These are phyloP conservation scores for Bolboschoenus planiculmis DNA, from an alignment of 176 grass and related monocot genomes.

Conservation along the genomic window DNA sequence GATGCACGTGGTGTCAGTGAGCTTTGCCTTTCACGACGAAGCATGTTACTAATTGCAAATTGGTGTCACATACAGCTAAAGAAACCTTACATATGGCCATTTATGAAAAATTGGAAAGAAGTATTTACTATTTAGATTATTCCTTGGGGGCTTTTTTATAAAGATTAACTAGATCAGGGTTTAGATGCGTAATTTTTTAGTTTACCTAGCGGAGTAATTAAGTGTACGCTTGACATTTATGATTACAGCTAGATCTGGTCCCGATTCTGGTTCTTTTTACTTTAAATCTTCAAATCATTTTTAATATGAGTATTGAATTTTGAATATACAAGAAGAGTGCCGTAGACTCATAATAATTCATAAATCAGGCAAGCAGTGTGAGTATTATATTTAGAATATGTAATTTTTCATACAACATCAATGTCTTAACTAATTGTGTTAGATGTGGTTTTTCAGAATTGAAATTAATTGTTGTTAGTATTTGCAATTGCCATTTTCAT, in stretches of 20 bases:
- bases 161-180: not conserved
- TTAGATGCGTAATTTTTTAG: not conserved
- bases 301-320: not conserved
- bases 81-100: not conserved
- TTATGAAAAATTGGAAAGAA: not conserved
- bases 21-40: slow-evolving; percentile 29
- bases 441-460: not conserved
- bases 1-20: slow-evolving; percentile 5
- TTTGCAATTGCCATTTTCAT: not conserved
- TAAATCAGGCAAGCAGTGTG: too few relatives aligned
- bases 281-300: not conserved
- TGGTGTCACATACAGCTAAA: not conserved
- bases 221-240: not conserved
- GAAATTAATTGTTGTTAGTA: too few relatives aligned
- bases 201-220: not conserved
- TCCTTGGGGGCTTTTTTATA: not conserved
- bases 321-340: too few relatives aligned
- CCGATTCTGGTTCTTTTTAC: not conserved
- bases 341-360: too few relatives aligned
- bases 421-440: not conserved
- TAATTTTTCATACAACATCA: not conserved
- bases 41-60: slow-evolving; percentile 7
- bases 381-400: too few relatives aligned
- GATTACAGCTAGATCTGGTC: not conserved
- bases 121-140: not conserved